Evolutionary conservation across 2,329 filamentous ascomycete genomes (phyloP).

Genomic region (Penicillium vulpinum): DNA sequence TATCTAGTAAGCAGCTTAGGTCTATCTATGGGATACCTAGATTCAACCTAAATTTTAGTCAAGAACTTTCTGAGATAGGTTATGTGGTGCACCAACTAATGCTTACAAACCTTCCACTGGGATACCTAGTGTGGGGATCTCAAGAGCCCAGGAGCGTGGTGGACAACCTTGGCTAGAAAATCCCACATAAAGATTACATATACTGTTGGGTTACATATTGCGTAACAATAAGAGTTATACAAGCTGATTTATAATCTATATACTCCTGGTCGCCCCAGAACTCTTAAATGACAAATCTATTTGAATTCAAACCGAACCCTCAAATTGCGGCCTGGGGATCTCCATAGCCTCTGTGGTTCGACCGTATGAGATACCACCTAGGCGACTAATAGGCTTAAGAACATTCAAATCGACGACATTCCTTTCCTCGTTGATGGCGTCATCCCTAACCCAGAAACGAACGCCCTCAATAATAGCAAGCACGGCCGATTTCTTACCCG

Average conservation of each 20-base stretch:
- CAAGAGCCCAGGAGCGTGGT: not conserved
- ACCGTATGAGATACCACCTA: constrained; percentile 86
- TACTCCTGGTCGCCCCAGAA: not conserved
- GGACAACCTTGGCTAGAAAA: not conserved
- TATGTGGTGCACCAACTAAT: too few relatives aligned
- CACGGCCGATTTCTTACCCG: constrained; percentile 73
- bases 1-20: not conserved
- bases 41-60: not conserved
- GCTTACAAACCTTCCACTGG: not conserved
- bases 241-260: not conserved
- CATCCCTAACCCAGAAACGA: constrained; percentile 84
- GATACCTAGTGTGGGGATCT: too few relatives aligned
- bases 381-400: constrained; percentile 70
- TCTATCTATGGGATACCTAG: too few relatives aligned
- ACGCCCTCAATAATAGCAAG: constrained; percentile 79
- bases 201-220: not conserved
- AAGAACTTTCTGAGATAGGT: not conserved
- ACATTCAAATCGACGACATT: constrained; percentile 74
- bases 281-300: not conserved
- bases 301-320: not conserved
- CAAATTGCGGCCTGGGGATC: constrained; percentile 51
- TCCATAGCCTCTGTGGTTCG: constrained; percentile 70
- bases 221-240: not conserved
- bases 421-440: constrained; percentile 76
- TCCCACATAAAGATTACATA: not conserved